phyloP scores from a whole-genome alignment of 257 asterid genomes.

The Scutellaria baicalensis region DNA sequence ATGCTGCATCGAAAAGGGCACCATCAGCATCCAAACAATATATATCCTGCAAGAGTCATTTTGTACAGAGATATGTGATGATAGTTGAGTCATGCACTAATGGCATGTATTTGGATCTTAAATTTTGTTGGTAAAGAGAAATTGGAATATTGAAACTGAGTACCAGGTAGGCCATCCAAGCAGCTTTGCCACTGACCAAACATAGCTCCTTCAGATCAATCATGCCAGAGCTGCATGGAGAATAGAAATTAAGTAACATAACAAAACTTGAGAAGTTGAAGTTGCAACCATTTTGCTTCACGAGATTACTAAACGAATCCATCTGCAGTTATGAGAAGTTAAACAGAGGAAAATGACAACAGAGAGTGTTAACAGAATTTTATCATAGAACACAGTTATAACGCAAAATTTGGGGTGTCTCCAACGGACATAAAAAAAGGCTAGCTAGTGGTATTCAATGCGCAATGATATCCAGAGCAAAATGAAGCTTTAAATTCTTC shows the following conservation, averaged over 20 bases:
- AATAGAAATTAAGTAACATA: constrained; percentile 8
- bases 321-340: not conserved
- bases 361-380: not conserved
- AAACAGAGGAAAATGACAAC: not conserved
- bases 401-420: not conserved
- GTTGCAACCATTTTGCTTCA: not conserved
- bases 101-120: not conserved
- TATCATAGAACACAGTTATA: not conserved
- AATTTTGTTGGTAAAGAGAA: not conserved
- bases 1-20: constrained; percentile 87
- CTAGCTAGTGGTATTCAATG: not conserved
- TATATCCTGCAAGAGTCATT: constrained; percentile 62
- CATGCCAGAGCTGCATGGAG: constrained; percentile 74
- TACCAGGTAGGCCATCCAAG: constrained; percentile 99
- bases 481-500: not conserved
- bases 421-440: not conserved
- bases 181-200: constrained; percentile 86
- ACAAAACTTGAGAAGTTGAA: not conserved
- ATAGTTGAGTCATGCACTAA: not conserved
- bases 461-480: not conserved
- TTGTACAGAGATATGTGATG: not conserved
- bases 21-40: constrained; percentile 98
- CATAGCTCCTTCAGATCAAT: constrained; percentile 73
- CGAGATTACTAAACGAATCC: not conserved
- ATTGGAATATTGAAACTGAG: constrained; percentile 1